Conservation (phyloP, 169 alveolate species). For the Eimeria maxima region DNA sequence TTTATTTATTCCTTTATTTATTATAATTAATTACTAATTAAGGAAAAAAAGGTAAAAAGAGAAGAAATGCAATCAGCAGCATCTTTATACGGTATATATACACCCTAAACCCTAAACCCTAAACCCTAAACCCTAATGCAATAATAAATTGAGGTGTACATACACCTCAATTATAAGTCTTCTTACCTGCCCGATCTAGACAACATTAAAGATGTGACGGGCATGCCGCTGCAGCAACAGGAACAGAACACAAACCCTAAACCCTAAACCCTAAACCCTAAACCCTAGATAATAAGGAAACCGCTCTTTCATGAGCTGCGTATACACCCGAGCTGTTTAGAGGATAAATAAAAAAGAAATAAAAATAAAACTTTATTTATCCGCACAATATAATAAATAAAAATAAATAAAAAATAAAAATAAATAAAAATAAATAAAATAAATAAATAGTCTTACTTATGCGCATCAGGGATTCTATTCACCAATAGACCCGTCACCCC, state of each 20-base stretch:
- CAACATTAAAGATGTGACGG: constrained; percentile 39
- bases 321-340: neutral
- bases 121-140: too few relatives aligned
- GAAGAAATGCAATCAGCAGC: neutral
- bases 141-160: too few relatives aligned
- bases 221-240: constrained; percentile 57
- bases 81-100: neutral
- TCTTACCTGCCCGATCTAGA: constrained; percentile 50
- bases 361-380: neutral
- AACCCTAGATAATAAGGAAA: neutral
- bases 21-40: neutral
- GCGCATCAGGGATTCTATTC: constrained; percentile 18
- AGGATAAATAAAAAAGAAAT: neutral
- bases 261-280: constrained; percentile 13
- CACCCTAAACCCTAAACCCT: too few relatives aligned
- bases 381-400: too few relatives aligned
- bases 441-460: too few relatives aligned
- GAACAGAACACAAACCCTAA: neutral
- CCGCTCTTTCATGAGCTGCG: neutral
- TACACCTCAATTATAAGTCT: neutral
- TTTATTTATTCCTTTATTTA: too few relatives aligned
- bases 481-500: constrained; percentile 37
- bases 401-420: too few relatives aligned
- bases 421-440: too few relatives aligned
- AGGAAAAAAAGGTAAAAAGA: neutral